Percentiles rank a stretch among this genome's conserved stretches.
Evolutionary conservation across 768 basidiomycete genomes (phyloP).

Genomic region (Tricholoma matsutake): DNA sequence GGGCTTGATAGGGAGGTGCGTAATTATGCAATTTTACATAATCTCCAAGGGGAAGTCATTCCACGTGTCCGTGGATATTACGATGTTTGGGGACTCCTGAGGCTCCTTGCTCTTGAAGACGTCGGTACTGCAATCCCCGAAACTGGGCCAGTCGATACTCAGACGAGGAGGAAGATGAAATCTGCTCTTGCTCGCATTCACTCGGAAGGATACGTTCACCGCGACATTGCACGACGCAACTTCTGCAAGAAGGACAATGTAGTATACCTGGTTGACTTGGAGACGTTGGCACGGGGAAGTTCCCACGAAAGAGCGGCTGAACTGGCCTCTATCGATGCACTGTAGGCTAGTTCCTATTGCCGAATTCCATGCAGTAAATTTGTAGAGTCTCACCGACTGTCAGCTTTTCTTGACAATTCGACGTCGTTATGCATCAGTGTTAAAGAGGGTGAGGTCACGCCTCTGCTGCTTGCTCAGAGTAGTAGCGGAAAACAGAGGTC

Average conservation of each 20-base stretch:
- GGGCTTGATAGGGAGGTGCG: not conserved
- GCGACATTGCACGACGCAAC: conserved; percentile 15
- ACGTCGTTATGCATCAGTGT: too few relatives aligned
- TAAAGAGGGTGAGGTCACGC: too few relatives aligned
- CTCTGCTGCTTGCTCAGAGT: too few relatives aligned
- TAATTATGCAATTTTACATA: not conserved
- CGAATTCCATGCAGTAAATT: too few relatives aligned
- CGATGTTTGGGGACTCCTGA: conserved; percentile 14
- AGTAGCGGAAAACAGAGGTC: too few relatives aligned
- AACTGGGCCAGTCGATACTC: not conserved
- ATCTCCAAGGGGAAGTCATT: not conserved
- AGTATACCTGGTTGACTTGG: conserved; percentile 14
- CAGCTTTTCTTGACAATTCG: too few relatives aligned
- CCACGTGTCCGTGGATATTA: conserved; percentile 11
- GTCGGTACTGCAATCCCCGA: conserved; percentile 13
- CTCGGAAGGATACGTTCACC: not conserved
- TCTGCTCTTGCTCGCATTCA: not conserved
- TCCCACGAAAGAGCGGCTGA: not conserved
- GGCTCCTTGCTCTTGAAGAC: conserved; percentile 14
- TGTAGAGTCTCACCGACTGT: too few relatives aligned
- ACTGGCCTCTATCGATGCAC: not conserved
- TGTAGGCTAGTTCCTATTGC: too few relatives aligned
- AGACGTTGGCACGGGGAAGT: not conserved
- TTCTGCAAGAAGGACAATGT: conserved; percentile 10
- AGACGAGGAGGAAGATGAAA: not conserved